Evolutionary conservation across 805 yeast genomes (phyloP).

Genomic region (Pichia manshurica): DNA sequence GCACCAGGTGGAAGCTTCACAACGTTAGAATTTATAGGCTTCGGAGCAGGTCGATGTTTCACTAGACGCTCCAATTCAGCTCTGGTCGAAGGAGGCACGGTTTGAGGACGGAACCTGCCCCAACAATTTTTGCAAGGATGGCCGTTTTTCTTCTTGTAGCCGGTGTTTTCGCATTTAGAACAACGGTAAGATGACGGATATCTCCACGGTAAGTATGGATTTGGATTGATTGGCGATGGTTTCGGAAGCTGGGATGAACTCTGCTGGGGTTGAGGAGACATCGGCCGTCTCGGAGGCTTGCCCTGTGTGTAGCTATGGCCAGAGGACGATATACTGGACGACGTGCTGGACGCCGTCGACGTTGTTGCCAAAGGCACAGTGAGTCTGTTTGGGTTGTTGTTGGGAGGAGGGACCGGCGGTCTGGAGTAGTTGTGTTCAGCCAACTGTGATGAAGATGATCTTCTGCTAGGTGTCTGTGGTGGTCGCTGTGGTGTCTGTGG

Average conservation of each 20-base stretch:
- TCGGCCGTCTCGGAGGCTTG: not conserved
- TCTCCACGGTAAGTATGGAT: slow-evolving; percentile 51
- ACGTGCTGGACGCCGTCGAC: too few relatives aligned
- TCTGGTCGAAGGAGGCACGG: slow-evolving; percentile 18
- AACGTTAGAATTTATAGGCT: slow-evolving; percentile 23
- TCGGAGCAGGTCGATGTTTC: slow-evolving; percentile 13
- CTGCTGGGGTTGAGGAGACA: not conserved
- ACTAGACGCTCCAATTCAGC: slow-evolving; percentile 12
- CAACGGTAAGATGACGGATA: slow-evolving; percentile 63
- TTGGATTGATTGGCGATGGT: slow-evolving; percentile 25
- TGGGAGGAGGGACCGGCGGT: slow-evolving; percentile 13
- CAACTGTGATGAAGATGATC: slow-evolving; percentile 7
- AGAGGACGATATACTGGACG: too few relatives aligned
- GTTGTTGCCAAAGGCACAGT: not conserved
- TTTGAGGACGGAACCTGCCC: slow-evolving; percentile 41
- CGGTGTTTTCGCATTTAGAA: slow-evolving; percentile 68
- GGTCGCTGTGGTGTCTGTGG: slow-evolving; percentile 1
- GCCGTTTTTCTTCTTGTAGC: slow-evolving; percentile 55
- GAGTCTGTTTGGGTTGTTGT: not conserved
- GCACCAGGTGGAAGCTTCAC: slow-evolving; percentile 25
- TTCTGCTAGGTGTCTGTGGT: slow-evolving; percentile 2
- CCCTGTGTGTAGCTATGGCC: too few relatives aligned
- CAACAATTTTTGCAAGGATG: slow-evolving; percentile 66
- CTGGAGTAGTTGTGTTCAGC: slow-evolving; percentile 1
- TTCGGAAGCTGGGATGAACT: slow-evolving; percentile 3